A percentile compares a stretch with the other conserved stretches of the same genome.
These are phyloP conservation scores for Chlorella vulgaris DNA, from an alignment of 139 green algal species.

Conservation along the genomic window DNA sequence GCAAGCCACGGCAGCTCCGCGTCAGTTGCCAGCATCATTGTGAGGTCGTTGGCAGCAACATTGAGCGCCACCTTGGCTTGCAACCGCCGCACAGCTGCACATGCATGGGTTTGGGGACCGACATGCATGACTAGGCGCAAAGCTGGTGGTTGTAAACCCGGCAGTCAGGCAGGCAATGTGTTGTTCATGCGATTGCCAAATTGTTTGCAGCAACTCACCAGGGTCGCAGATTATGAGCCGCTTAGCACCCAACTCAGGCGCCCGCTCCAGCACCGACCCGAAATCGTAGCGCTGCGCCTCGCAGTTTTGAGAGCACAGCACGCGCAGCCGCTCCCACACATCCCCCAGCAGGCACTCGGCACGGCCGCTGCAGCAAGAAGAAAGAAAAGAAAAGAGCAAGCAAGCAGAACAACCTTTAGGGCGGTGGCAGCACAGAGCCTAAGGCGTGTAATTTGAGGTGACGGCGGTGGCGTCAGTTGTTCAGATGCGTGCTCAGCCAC, in stretches of 20 bases:
- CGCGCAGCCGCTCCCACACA: slow-evolving; percentile 31
- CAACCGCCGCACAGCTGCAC: slow-evolving; percentile 30
- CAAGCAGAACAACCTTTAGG: too few species aligned
- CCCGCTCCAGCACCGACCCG: slow-evolving; percentile 21
- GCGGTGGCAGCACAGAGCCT: too few species aligned
- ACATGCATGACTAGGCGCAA: too few species aligned
- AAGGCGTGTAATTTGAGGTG: too few species aligned
- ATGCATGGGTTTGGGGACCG: too few species aligned
- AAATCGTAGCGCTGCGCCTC: slow-evolving; percentile 44
- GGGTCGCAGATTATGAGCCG: slow-evolving; percentile 55
- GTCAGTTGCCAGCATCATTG: slow-evolving; percentile 25
- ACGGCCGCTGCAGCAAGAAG: slow-evolving; percentile 16
- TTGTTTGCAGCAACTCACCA: neutral
- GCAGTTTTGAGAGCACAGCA: slow-evolving; percentile 45
- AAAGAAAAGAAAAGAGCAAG: too few species aligned
- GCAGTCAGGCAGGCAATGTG: neutral
- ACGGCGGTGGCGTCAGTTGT: neutral
- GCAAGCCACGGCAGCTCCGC: slow-evolving; percentile 17
- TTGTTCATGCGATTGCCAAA: neutral
- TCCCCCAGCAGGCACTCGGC: slow-evolving; percentile 42
- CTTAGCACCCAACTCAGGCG: slow-evolving; percentile 41
- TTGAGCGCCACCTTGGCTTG: slow-evolving; percentile 56
- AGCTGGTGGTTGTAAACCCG: neutral
- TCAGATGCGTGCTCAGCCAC: slow-evolving; percentile 24
- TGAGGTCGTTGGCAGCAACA: slow-evolving; percentile 47